phyloP scores from a whole-genome alignment of 768 basidiomycete species.

The Rhizopogon rudus region DNA sequence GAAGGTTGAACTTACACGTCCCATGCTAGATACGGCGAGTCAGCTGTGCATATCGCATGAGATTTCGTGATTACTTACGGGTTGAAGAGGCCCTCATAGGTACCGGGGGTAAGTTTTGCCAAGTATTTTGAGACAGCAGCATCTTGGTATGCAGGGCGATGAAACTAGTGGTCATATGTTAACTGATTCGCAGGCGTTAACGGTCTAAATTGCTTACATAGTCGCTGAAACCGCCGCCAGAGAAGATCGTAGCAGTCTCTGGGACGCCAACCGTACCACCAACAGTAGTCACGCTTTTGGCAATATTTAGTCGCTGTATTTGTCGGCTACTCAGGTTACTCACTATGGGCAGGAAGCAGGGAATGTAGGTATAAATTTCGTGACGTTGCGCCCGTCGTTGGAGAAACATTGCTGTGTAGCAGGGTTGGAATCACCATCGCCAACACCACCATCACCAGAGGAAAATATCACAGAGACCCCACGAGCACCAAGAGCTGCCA shows the following conservation, averaged over 20 bases:
- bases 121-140: slow-evolving; percentile 41
- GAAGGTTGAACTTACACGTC: slow-evolving; percentile 40
- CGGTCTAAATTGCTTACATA: slow-evolving; percentile 35
- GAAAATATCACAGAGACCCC: slow-evolving; percentile 63
- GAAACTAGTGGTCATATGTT: slow-evolving; percentile 32
- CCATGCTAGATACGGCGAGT: slow-evolving; percentile 29
- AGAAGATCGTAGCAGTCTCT: slow-evolving; percentile 56
- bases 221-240: slow-evolving; percentile 73
- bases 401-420: slow-evolving; percentile 48
- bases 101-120: slow-evolving; percentile 36
- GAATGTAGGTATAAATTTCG: slow-evolving; percentile 54
- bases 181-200: background rate
- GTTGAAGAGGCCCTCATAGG: slow-evolving; percentile 58
- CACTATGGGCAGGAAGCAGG: slow-evolving; percentile 59
- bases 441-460: slow-evolving; percentile 67
- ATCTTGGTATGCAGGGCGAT: slow-evolving; percentile 51
- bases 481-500: slow-evolving; percentile 66
- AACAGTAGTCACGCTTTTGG: slow-evolving; percentile 60
- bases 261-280: slow-evolving; percentile 60
- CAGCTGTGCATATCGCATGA: background rate
- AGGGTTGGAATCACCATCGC: slow-evolving; percentile 53
- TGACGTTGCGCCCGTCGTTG: slow-evolving; percentile 52
- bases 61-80: slow-evolving; percentile 29
- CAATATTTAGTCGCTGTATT: background rate
- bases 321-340: slow-evolving; percentile 6